Evolutionary conservation across 2,329 filamentous ascomycete species (phyloP), one percentile per base, ranked within the genome.

Genomic region (Xylariaceae sp.): DNA sequence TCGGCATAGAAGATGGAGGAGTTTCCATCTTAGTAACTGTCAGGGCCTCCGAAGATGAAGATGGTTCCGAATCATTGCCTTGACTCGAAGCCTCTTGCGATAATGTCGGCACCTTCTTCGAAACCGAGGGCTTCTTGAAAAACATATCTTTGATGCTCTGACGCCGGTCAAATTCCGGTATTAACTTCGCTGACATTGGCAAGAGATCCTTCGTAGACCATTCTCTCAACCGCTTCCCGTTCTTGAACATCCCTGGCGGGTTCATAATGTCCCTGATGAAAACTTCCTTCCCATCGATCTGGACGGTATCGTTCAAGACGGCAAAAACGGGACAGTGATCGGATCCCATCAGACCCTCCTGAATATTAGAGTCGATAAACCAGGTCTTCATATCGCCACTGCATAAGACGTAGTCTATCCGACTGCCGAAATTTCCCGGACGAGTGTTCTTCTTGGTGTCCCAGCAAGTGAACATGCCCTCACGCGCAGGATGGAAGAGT

Each of bases 401-500:
- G 71, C 91, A 96, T 2, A 97, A 80, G 15, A 99, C 83, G 74
- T 96, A 97, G 74, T 99, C 94, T 67, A 97, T 97, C 42, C 94
- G 85, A 57, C 90, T 88, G 4, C 94, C 94, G 73, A 88, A 95
- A 72, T 97, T 97, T 2, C 90, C 92, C 2, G 93, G 93, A n/a
- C 94, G 82, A n/a, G 90, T 90, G 73, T 97, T 97, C 70, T 92
- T 89, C 72, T 89, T 92, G 54, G 90, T 92, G 64, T 97, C 92
- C 93, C 93, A 97, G 73, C 93, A 96, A 0, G 94, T 97, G 73
- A 91, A 97, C 94, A 99, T 97, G 62, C 91, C 91, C 62, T 80
- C 79, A 45, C 94, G 82, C n/a, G 78, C 75, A 0, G 90, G 88
- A 70, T 97, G 89, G 69, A 92, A 95, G 30, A 82, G 83, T 53